Evolutionary conservation across 345 rosid species (phyloP), one percentile per base, ranked within the genome.

Genomic region (Populus deltoides): DNA sequence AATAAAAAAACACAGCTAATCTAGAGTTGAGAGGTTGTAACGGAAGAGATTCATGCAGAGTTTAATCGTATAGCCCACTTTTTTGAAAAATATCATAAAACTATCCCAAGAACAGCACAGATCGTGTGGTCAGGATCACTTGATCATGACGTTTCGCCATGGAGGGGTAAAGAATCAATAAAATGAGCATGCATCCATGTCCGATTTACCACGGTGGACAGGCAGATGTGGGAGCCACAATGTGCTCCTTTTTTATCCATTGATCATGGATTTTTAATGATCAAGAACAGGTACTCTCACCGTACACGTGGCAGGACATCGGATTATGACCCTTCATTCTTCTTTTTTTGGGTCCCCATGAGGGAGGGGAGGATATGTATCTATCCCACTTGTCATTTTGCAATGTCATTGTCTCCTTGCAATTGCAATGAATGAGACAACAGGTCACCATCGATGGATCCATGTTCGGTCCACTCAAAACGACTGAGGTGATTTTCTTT

Each of bases 351-450:
- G 82, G 74, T 8, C 83, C 87, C 82, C 12, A 49, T 33, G 53
- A 36, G 11, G 17, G 27, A 39, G 59, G 51, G 57, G 33, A 73
- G 70, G 74, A 73, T 69, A 27, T 49, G 38, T 36, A 67, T 31
- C 51, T 4, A 18, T 47, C 17, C 78, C 73, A 57, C 77, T 70
- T 72, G 78, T 78, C 84, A 47, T 27, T 53, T 75, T 76, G 81
- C 86, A 47, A 18, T 70, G 61, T 81, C 85, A 68, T 39, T 68
- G 75, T 80, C 78, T 75, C 79, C 79, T 71, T 66, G 69, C 78
- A 29, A 41, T 62, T 31, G 79, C 72, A 38, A 67, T 66, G 81
- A 59, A 75, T 75, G 77, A 83, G 89, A 82, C 86, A 80, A 82
- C 18, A 29, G 49, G 89, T 84, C 84, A 7, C 82, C 6, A 66